phyloP scores from a whole-genome alignment of 768 basidiomycete species.

The Tylopilus sp. region DNA sequence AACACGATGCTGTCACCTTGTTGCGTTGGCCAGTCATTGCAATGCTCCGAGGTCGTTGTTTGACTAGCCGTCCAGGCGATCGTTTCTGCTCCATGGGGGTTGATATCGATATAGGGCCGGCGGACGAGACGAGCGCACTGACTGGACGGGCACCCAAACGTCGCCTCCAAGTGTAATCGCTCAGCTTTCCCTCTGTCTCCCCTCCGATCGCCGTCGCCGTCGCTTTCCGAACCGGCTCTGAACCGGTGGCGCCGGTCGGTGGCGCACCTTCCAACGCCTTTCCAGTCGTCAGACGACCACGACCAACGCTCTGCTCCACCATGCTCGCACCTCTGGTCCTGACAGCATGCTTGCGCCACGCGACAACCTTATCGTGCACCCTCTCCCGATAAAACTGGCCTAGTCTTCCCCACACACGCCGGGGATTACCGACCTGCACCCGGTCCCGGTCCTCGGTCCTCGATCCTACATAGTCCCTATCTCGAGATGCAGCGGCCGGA shows the following conservation, averaged over 20 bases:
- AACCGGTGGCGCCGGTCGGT: conserved; percentile 15
- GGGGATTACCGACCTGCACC: neutral
- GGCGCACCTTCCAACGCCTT: neutral
- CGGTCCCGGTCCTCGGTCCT: neutral
- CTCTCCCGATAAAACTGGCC: conserved; percentile 2
- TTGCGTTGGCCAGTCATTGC: conserved; percentile 1
- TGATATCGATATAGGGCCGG: conserved; percentile 1
- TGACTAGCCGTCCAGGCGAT: conserved; percentile 4
- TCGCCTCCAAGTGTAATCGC: neutral
- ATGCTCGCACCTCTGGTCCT: neutral
- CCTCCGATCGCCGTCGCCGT: neutral
- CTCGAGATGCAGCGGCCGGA: conserved; percentile 16
- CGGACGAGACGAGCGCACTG: neutral
- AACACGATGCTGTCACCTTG: neutral
- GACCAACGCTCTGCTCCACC: neutral
- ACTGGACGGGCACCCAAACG: neutral
- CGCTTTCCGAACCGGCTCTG: neutral
- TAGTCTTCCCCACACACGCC: neutral
- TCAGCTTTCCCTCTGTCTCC: neutral
- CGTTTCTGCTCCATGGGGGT: neutral
- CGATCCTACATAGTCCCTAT: neutral
- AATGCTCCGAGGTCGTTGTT: conserved; percentile 7
- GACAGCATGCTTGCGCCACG: conserved; percentile 10
- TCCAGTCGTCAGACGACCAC: neutral
- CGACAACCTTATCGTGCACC: conserved; percentile 5